Evolutionary conservation across 164 flowering plant species (phyloP).

Genomic region (Vitis amurensis): DNA sequence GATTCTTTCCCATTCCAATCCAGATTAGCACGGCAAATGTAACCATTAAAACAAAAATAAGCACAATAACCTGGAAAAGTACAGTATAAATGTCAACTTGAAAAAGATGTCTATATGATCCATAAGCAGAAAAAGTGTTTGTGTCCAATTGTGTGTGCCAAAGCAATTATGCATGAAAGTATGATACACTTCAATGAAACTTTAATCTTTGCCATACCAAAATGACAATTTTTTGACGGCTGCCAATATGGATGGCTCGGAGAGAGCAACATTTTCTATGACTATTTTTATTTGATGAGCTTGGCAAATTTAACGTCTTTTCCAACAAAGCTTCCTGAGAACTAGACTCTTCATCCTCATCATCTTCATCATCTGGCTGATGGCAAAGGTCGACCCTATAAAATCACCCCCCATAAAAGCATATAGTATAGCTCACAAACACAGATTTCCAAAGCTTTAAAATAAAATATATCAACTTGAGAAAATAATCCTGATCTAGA

Average conservation of each 20-base stretch:
- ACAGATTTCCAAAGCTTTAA: not conserved
- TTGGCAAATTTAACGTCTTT: constrained; percentile 32
- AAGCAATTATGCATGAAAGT: constrained; percentile 1
- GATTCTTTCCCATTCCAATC: constrained; percentile 72
- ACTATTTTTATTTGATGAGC: constrained; percentile 31
- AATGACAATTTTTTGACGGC: constrained; percentile 80
- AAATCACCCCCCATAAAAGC: constrained; percentile 24
- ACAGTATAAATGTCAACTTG: not conserved
- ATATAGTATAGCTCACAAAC: constrained; percentile 8
- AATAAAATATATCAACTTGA: not conserved
- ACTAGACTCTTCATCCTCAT: constrained; percentile 70
- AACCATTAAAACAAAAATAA: constrained; percentile 58
- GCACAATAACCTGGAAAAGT: constrained; percentile 50
- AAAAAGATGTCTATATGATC: not conserved
- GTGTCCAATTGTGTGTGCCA: not conserved
- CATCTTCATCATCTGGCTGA: constrained; percentile 80
- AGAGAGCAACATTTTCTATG: constrained; percentile 53
- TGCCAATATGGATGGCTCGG: constrained; percentile 55
- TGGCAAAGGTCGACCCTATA: constrained; percentile 96
- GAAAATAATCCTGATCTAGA: too few species aligned
- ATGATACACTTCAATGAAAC: constrained; percentile 6
- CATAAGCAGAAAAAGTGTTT: not conserved
- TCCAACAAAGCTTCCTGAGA: constrained; percentile 56
- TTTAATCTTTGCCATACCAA: constrained; percentile 46
- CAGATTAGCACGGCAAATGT: constrained; percentile 74